A percentile compares a stretch with the other conserved stretches of the same genome.
Evolutionary conservation across 2,329 filamentous ascomycete genomes (phyloP).

Genomic region (Ophiosphaerella narmari): DNA sequence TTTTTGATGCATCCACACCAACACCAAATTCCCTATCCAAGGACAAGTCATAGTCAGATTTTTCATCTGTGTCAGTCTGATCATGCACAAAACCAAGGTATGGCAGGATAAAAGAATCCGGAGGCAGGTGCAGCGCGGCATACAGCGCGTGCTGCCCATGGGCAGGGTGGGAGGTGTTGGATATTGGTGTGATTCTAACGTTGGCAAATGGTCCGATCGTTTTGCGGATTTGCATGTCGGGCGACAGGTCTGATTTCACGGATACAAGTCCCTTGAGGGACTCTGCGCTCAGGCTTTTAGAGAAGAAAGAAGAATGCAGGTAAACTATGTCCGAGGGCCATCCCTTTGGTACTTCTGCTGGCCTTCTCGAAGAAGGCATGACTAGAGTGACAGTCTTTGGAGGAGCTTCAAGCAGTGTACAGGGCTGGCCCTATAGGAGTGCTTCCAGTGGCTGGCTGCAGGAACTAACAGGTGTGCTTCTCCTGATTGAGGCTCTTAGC

Average conservation of each 20-base stretch:
- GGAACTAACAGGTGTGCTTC: neutral
- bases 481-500: neutral
- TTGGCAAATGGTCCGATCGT: constrained; percentile 38
- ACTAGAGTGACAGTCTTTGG: too few species aligned
- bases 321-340: constrained; percentile 38
- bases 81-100: constrained; percentile 57
- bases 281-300: constrained; percentile 33
- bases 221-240: constrained; percentile 15
- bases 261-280: constrained; percentile 27
- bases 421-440: too few species aligned
- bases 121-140: constrained; percentile 50
- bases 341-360: constrained; percentile 27
- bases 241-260: constrained; percentile 19
- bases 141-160: constrained; percentile 55
- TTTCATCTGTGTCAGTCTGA: constrained; percentile 47
- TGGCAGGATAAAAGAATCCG: constrained; percentile 54
- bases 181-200: constrained; percentile 51
- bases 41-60: constrained; percentile 57
- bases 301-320: constrained; percentile 36
- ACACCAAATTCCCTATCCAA: constrained; percentile 56
- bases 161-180: constrained; percentile 52
- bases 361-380: constrained; percentile 5
- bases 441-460: neutral
- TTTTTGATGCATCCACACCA: constrained; percentile 53
- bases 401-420: too few species aligned